Evolutionary conservation across 2,329 filamentous ascomycete species (phyloP).

Genomic region (Tolypocladium sp.): DNA sequence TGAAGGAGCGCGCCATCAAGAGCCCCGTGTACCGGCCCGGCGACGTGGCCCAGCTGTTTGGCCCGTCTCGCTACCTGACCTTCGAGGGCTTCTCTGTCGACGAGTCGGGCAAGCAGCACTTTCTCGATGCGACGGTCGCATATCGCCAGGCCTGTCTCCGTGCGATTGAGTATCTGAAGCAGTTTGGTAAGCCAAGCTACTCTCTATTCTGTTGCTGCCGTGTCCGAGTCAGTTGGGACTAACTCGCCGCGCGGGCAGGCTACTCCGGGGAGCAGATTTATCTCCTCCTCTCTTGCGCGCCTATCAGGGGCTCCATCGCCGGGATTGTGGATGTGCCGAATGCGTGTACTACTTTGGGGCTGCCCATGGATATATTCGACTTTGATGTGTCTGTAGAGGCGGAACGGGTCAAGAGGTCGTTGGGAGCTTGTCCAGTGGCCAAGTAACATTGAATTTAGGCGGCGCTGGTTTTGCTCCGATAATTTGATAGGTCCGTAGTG

Average conservation of each 20-base stretch:
- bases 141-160: constrained; percentile 73
- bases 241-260: constrained; percentile 28
- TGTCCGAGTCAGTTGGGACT: not conserved
- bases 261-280: constrained; percentile 73
- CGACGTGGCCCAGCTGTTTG: constrained; percentile 81
- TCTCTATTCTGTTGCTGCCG: not conserved
- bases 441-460: not conserved
- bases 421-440: constrained; percentile 11
- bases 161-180: constrained; percentile 26
- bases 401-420: constrained; percentile 9
- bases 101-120: constrained; percentile 81
- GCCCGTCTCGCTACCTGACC: constrained; percentile 52
- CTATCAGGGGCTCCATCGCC: constrained; percentile 79
- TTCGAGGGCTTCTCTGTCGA: constrained; percentile 79
- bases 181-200: constrained; percentile 14
- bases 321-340: constrained; percentile 90
- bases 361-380: constrained; percentile 92
- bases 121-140: constrained; percentile 76
- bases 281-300: constrained; percentile 74
- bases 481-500: too few species aligned
- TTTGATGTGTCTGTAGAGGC: constrained; percentile 63
- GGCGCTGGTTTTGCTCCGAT: too few species aligned
- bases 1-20: constrained; percentile 66
- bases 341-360: constrained; percentile 76
- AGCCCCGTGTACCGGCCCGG: constrained; percentile 79